phyloP scores from a whole-genome alignment of 1,284 basidiomycete species.

The Puccinia horiana region DNA sequence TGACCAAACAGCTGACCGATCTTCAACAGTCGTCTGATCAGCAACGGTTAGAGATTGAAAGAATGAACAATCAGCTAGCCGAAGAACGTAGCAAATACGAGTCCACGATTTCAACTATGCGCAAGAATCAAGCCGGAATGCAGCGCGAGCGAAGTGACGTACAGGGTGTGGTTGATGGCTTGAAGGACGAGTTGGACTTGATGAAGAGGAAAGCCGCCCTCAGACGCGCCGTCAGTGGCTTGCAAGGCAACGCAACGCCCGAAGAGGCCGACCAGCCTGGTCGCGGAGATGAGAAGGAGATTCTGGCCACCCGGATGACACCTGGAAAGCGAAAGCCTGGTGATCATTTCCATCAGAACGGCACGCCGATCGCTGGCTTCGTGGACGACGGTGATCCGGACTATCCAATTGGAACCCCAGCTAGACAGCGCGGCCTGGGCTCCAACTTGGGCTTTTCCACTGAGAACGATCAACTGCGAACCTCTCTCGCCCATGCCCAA shows the following conservation, averaged over 20 bases:
- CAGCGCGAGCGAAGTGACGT: conserved; percentile 89
- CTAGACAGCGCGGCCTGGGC: conserved; percentile 27
- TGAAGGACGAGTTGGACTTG: conserved; percentile 69
- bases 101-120: conserved; percentile 83
- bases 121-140: conserved; percentile 81
- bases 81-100: conserved; percentile 85
- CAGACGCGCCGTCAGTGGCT: conserved; percentile 60
- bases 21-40: conserved; percentile 77
- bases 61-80: conserved; percentile 68
- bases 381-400: conserved; percentile 11
- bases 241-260: conserved; percentile 53
- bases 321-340: conserved; percentile 50
- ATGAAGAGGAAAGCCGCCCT: conserved; percentile 63
- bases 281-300: conserved; percentile 49
- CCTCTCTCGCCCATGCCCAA: conserved; percentile 48
- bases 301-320: conserved; percentile 50
- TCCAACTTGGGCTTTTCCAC: conserved; percentile 43
- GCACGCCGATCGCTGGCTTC: conserved; percentile 20
- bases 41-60: conserved; percentile 82
- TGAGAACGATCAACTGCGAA: conserved; percentile 47
- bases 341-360: conserved; percentile 34
- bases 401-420: conserved; percentile 13
- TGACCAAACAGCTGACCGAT: conserved; percentile 72
- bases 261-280: not conserved
- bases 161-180: conserved; percentile 72